phyloP scores from a whole-genome alignment of 352 stramenopile species.

The Phytophthora uliginosa region DNA sequence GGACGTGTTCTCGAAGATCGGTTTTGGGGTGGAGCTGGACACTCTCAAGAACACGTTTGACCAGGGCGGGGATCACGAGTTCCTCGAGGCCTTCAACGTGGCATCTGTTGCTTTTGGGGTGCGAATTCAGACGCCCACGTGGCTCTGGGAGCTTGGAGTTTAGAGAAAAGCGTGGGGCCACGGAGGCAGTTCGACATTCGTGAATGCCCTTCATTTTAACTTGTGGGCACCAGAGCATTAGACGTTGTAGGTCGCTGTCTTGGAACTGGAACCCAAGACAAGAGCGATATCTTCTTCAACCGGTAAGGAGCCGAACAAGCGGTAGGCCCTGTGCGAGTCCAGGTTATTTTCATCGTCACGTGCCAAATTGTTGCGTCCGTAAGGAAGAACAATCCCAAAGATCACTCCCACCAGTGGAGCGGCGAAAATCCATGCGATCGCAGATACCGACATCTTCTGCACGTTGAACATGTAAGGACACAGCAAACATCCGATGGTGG shows the following conservation, averaged over 20 bases:
- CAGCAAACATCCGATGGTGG: conserved; percentile 21
- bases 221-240: background rate
- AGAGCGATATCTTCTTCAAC: background rate
- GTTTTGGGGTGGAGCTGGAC: background rate
- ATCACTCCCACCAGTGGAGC: conserved; percentile 12
- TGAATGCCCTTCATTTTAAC: background rate
- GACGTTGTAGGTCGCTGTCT: background rate
- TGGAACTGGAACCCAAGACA: background rate
- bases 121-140: conserved; percentile 3
- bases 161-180: no score
- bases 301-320: background rate
- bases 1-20: conserved; percentile 1
- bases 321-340: background rate
- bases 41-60: conserved; percentile 8
- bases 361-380: background rate
- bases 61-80: background rate
- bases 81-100: conserved; percentile 7
- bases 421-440: conserved; percentile 32
- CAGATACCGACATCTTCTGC: conserved; percentile 27
- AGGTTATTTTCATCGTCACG: background rate
- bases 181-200: background rate
- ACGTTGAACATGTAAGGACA: conserved; percentile 41
- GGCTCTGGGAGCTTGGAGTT: background rate
- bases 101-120: background rate
- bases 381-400: background rate